Conservation (phyloP, 148 eudicot species). For the Nepenthes mirabilis region DNA sequence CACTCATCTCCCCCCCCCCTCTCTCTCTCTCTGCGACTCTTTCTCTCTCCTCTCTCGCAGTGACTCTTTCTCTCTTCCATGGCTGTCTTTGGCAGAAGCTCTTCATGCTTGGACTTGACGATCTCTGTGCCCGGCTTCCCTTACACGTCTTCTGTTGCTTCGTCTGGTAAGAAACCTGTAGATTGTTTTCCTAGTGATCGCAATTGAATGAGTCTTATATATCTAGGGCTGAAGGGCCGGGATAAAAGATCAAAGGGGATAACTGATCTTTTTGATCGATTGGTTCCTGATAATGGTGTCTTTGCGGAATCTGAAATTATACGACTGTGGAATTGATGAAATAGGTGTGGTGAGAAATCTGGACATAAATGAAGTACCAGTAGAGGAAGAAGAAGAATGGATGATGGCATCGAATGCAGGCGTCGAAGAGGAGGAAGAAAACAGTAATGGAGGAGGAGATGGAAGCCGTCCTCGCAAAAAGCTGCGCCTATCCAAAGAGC, state of each 20-base stretch:
- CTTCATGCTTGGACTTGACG: conserved; percentile 1
- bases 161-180: not conserved
- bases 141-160: not conserved
- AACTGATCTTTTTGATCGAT: not conserved
- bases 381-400: not conserved
- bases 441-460: conserved; percentile 5
- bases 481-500: conserved; percentile 39
- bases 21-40: no score
- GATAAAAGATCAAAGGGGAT: not conserved
- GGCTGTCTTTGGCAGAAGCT: not conserved
- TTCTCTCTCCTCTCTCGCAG: no score
- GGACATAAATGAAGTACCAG: not conserved
- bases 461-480: conserved; percentile 31
- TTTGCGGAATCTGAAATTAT: not conserved
- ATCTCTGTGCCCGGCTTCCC: not conserved
- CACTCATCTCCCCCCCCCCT: no score
- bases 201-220: no score
- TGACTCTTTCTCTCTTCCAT: no score
- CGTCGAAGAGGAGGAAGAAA: not conserved
- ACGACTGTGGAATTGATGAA: not conserved
- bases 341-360: not conserved
- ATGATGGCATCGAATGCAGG: not conserved
- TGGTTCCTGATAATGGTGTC: not conserved
- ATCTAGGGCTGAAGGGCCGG: no score
- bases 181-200: no score